A percentile compares a stretch with the other conserved stretches of the same genome.
These are phyloP conservation scores for Fusarium drepaniforme DNA, from an alignment of 2,329 filamentous ascomycete species.

Conservation along the genomic window DNA sequence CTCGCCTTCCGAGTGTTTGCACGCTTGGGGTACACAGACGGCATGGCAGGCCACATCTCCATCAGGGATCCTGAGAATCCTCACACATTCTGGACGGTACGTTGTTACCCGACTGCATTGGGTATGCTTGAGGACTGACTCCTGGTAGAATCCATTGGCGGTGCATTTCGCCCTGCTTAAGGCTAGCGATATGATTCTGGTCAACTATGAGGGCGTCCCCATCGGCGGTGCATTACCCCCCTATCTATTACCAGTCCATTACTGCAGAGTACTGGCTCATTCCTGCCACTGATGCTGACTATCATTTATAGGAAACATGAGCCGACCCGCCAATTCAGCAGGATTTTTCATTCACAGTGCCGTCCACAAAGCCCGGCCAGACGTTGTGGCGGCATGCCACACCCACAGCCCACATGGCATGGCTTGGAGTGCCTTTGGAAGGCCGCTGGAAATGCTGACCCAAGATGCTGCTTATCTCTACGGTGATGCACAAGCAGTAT, in stretches of 20 bases:
- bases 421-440: background rate
- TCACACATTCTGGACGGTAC: background rate
- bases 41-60: background rate
- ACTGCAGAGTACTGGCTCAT: background rate
- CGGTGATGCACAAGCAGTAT: constrained; percentile 77
- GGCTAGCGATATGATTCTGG: background rate
- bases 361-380: constrained; percentile 70
- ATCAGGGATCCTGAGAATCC: background rate
- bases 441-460: background rate
- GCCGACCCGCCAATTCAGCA: constrained; percentile 70
- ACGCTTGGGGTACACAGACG: background rate
- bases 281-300: too few relatives aligned
- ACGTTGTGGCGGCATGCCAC: constrained; percentile 74
- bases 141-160: background rate
- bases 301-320: constrained; percentile 50
- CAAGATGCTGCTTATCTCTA: constrained; percentile 43
- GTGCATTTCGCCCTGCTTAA: background rate
- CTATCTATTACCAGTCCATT: background rate
- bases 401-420: constrained; percentile 70
- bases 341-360: constrained; percentile 76
- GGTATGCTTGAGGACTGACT: background rate
- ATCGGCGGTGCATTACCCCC: background rate
- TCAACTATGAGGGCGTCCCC: background rate
- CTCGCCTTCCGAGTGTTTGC: background rate
- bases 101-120: too few relatives aligned